A percentile compares a stretch with the other conserved stretches of the same genome.
Evolutionary conservation across 345 rosid genomes (phyloP).

Genomic region (Raphanus sativus): DNA sequence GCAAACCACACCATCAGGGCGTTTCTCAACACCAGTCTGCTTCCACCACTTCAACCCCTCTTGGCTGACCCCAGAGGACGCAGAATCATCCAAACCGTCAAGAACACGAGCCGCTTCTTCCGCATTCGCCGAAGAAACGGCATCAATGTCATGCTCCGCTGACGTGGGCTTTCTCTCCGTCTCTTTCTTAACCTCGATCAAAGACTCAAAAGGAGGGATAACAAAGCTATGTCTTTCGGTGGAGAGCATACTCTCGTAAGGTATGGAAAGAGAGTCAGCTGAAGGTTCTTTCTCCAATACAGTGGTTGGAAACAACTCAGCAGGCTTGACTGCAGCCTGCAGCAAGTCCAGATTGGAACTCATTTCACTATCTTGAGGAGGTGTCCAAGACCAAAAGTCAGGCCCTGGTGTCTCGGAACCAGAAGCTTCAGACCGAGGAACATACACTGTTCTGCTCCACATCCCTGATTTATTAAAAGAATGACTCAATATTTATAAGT

Average conservation of each 20-base stretch:
- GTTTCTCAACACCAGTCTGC: slow-evolving; percentile 20
- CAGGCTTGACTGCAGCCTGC: background rate
- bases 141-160: background rate
- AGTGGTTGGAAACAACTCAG: background rate
- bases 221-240: background rate
- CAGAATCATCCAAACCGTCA: background rate
- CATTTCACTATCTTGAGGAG: background rate
- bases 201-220: background rate
- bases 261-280: background rate
- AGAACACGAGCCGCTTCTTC: background rate
- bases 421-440: background rate
- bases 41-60: background rate
- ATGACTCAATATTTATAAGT: background rate
- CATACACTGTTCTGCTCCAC: background rate
- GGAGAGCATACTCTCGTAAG: background rate
- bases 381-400: background rate
- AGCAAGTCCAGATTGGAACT: background rate
- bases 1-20: slow-evolving; percentile 78
- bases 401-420: background rate
- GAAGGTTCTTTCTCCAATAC: background rate
- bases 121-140: background rate
- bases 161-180: background rate
- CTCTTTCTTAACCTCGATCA: background rate
- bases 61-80: background rate
- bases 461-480: background rate